Percentiles rank a stretch among this genome's conserved stretches.
phyloP scores from a whole-genome alignment of 2,329 filamentous ascomycete genomes.

The Penicillium sp. region DNA sequence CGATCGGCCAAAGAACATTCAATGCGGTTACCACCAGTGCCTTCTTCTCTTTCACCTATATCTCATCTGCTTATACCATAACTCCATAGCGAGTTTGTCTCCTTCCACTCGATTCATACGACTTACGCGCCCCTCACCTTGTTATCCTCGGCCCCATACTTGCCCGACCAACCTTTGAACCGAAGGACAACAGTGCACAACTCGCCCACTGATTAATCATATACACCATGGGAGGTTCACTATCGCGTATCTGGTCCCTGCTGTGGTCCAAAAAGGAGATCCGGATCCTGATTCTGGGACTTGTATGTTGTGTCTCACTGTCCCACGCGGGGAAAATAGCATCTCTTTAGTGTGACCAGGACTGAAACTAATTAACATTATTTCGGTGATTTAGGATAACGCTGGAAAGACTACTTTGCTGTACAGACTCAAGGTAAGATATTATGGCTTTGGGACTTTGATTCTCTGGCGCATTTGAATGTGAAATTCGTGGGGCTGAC shows the following conservation, averaged over 20 bases:
- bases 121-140: neutral
- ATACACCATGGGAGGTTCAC: slow-evolving; percentile 53
- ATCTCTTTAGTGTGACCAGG: neutral
- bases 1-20: slow-evolving; percentile 14
- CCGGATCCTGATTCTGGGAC: slow-evolving; percentile 86
- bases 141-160: neutral
- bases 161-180: slow-evolving; percentile 1
- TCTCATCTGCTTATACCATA: slow-evolving; percentile 8
- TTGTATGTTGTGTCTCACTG: slow-evolving; percentile 59
- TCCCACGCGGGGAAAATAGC: slow-evolving; percentile 13
- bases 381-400: slow-evolving; percentile 67
- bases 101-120: neutral
- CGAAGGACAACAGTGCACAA: neutral
- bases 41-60: slow-evolving; percentile 5
- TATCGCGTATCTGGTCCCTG: slow-evolving; percentile 64
- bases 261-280: slow-evolving; percentile 97
- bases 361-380: slow-evolving; percentile 11
- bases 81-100: neutral
- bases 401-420: slow-evolving; percentile 96
- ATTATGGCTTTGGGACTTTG: neutral
- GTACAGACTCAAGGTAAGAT: slow-evolving; percentile 83
- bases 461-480: neutral
- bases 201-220: slow-evolving; percentile 1
- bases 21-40: slow-evolving; percentile 23
- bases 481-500: slow-evolving; percentile 5